phyloP scores from a whole-genome alignment of 2,329 filamentous ascomycete species.

The Zymoseptoria crescenta region DNA sequence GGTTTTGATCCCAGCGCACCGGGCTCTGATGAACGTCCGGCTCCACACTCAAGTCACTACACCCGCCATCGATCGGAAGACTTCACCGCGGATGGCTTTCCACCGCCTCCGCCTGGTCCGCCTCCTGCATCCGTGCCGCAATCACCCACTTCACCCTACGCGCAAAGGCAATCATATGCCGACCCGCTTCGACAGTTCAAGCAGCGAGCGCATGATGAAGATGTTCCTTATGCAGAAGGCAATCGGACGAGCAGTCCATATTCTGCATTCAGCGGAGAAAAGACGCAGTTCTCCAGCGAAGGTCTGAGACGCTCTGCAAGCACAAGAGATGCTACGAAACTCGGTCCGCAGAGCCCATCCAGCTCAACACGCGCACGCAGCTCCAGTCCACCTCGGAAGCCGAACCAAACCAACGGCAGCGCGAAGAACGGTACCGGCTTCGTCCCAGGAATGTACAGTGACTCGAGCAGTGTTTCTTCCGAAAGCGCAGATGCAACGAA shows the following conservation, averaged over 20 bases:
- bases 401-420: conserved; percentile 7
- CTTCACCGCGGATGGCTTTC: conserved; percentile 19
- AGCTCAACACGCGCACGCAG: conserved; percentile 13
- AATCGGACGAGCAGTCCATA: conserved; percentile 49
- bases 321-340: conserved; percentile 37
- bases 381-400: conserved; percentile 18
- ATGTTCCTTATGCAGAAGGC: conserved; percentile 39
- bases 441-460: conserved; percentile 6
- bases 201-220: conserved; percentile 20
- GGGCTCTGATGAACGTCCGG: conserved; percentile 53
- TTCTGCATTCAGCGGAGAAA: conserved; percentile 47
- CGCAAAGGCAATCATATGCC: conserved; percentile 30
- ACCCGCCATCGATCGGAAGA: conserved; percentile 24
- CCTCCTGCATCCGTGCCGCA: conserved; percentile 29
- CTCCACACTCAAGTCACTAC: conserved; percentile 26
- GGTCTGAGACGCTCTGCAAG: conserved; percentile 47
- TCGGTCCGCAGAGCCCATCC: conserved; percentile 14
- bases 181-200: conserved; percentile 33
- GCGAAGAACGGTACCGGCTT: background rate
- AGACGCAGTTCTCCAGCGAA: conserved; percentile 47
- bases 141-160: conserved; percentile 21
- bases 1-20: conserved; percentile 53
- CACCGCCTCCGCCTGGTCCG: conserved; percentile 31
- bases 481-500: background rate
- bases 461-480: conserved; percentile 2